These are phyloP conservation scores for Paraphoma chrysanthemicola DNA, from an alignment of 2,329 filamentous ascomycete species.

Conservation along the genomic window DNA sequence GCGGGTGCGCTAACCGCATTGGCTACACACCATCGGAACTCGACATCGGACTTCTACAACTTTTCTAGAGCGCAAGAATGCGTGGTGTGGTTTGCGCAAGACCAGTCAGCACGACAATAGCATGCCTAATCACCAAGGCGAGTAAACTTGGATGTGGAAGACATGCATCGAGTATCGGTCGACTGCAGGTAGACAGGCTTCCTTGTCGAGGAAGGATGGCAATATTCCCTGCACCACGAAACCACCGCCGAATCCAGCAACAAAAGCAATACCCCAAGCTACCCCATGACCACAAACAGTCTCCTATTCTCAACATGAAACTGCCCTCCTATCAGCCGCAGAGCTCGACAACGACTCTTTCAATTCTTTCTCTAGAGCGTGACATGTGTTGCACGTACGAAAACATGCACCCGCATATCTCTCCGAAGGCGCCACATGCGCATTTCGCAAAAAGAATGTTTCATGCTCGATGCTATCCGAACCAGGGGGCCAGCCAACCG, in stretches of 20 bases:
- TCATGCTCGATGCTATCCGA: not conserved
- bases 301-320: not conserved
- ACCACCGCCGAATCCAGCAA: too few species aligned
- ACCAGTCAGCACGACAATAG: not conserved
- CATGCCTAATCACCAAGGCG: not conserved
- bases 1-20: not conserved
- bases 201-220: too few species aligned
- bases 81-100: not conserved
- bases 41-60: not conserved
- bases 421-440: not conserved
- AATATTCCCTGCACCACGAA: too few species aligned
- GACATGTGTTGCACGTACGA: not conserved
- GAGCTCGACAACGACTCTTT: not conserved
- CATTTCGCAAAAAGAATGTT: not conserved
- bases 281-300: not conserved
- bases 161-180: too few species aligned
- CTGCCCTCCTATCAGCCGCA: too few species aligned
- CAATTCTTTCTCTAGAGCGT: not conserved
- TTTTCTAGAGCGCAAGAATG: not conserved
- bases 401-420: not conserved
- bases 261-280: too few species aligned
- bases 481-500: slow-evolving; percentile 3
- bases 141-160: too few species aligned
- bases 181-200: too few species aligned
- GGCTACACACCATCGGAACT: not conserved